Conservation (phyloP, 73 alveolate species). For the Uronychia setigera region DNA sequence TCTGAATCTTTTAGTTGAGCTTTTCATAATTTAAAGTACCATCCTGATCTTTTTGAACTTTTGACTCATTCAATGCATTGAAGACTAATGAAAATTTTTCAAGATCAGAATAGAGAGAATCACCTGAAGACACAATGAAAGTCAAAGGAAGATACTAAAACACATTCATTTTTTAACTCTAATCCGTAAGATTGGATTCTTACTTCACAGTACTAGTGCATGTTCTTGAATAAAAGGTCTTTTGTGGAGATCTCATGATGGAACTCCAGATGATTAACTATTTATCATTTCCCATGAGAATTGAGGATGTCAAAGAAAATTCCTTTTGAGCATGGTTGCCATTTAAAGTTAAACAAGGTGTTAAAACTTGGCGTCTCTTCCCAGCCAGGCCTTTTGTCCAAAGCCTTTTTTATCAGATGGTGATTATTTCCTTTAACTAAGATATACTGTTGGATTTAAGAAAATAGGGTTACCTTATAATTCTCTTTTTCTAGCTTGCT, state of each 20-base stretch:
- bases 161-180: slow-evolving; percentile 63
- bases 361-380: slow-evolving; percentile 39
- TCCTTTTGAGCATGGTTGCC: slow-evolving; percentile 71
- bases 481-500: slow-evolving; percentile 14
- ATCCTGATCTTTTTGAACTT: slow-evolving; percentile 13
- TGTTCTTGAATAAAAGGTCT: slow-evolving; percentile 68
- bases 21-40: not conserved
- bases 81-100: slow-evolving; percentile 33
- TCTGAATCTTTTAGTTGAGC: not conserved
- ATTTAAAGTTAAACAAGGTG: slow-evolving; percentile 69
- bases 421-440: slow-evolving; percentile 62
- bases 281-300: slow-evolving; percentile 59
- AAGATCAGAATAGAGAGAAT: slow-evolving; percentile 10
- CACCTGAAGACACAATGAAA: slow-evolving; percentile 60
- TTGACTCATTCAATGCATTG: slow-evolving; percentile 22
- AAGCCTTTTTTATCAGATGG: slow-evolving; percentile 48
- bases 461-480: slow-evolving; percentile 22
- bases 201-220: slow-evolving; percentile 76
- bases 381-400: slow-evolving; percentile 64
- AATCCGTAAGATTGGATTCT: slow-evolving; percentile 36
- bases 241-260: slow-evolving; percentile 79
- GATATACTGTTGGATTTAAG: slow-evolving; percentile 7
- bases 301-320: slow-evolving; percentile 55
- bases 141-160: slow-evolving; percentile 83
- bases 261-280: slow-evolving; percentile 87